A percentile compares a stretch with the other conserved stretches of the same genome.
These are phyloP conservation scores for Pseudozyma sp. DNA, from an alignment of 1,284 basidiomycete genomes.

Conservation along the genomic window DNA sequence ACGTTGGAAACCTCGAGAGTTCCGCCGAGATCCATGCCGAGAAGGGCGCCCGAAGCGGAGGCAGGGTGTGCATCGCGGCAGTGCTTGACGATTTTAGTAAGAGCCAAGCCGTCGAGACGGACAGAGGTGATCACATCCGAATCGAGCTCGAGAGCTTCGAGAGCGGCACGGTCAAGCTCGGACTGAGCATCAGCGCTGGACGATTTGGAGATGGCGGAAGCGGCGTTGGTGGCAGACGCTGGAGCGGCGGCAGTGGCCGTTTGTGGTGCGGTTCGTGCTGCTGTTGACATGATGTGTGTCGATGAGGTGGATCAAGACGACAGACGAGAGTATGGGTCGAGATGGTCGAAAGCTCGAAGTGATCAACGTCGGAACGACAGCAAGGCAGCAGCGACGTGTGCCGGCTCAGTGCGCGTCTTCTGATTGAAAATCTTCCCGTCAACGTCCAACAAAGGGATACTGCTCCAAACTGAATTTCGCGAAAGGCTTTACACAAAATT, in stretches of 20 bases:
- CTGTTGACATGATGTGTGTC: conserved; percentile 32
- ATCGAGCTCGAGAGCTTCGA: conserved; percentile 61
- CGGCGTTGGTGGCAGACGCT: conserved; percentile 14
- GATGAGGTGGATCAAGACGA: conserved; percentile 11
- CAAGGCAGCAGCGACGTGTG: no score
- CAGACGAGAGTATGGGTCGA: conserved; percentile 2
- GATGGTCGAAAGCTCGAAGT: conserved; percentile 8
- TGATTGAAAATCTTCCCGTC: not conserved
- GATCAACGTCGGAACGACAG: not conserved
- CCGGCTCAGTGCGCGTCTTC: not conserved
- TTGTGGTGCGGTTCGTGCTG: conserved; percentile 24
- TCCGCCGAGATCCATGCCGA: conserved; percentile 66
- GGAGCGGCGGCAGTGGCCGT: conserved; percentile 15
- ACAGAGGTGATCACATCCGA: conserved; percentile 63
- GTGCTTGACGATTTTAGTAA: conserved; percentile 69
- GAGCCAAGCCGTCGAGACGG: conserved; percentile 64
- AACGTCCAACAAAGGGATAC: no score
- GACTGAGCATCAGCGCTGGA: conserved; percentile 30
- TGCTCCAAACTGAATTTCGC: no score
- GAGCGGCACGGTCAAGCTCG: conserved; percentile 49
- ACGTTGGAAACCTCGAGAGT: conserved; percentile 66
- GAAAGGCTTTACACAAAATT: no score
- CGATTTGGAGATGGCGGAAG: conserved; percentile 23
- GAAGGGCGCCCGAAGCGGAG: conserved; percentile 62
- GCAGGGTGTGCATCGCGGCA: conserved; percentile 65